Conservation (phyloP, 345 rosid genomes). For the Aegle marmelos region DNA sequence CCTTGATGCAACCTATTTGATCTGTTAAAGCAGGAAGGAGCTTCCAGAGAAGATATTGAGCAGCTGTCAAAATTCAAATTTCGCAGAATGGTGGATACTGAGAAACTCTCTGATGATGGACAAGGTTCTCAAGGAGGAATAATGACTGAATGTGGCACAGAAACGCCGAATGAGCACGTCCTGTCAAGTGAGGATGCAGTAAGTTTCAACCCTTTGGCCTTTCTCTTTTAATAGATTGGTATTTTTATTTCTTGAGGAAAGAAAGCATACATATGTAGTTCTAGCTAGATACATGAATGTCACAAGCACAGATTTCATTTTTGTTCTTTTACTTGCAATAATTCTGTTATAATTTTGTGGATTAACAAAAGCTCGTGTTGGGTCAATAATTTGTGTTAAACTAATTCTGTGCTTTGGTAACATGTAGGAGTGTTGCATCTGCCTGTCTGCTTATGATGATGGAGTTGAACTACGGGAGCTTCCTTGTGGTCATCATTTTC, state of each 20-base stretch:
- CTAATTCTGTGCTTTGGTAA: conserved; percentile 16
- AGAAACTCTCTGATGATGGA: conserved; percentile 41
- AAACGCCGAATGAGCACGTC: conserved; percentile 58
- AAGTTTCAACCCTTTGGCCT: conserved; percentile 20
- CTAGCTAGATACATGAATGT: not conserved
- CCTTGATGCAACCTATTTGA: not conserved
- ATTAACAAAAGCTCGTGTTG: not conserved
- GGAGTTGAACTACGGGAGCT: conserved; percentile 90
- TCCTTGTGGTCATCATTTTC: conserved; percentile 95
- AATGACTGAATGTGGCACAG: conserved; percentile 82
- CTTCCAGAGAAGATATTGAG: conserved; percentile 87
- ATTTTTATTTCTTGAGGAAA: not conserved
- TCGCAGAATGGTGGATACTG: conserved; percentile 37
- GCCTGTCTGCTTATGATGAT: conserved; percentile 81
- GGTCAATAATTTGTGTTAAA: not conserved
- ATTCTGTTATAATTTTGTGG: not conserved
- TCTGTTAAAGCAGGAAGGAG: conserved; percentile 71
- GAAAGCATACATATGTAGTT: not conserved
- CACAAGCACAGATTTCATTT: not conserved
- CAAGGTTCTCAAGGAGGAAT: conserved; percentile 63
- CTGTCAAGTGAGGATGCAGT: conserved; percentile 85
- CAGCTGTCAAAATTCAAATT: conserved; percentile 76
- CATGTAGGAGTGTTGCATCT: conserved; percentile 91
- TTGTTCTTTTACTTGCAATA: not conserved
- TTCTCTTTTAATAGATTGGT: not conserved